Evolutionary conservation across 164 flowering plant species (phyloP).

Genomic region (Vitis amurensis): DNA sequence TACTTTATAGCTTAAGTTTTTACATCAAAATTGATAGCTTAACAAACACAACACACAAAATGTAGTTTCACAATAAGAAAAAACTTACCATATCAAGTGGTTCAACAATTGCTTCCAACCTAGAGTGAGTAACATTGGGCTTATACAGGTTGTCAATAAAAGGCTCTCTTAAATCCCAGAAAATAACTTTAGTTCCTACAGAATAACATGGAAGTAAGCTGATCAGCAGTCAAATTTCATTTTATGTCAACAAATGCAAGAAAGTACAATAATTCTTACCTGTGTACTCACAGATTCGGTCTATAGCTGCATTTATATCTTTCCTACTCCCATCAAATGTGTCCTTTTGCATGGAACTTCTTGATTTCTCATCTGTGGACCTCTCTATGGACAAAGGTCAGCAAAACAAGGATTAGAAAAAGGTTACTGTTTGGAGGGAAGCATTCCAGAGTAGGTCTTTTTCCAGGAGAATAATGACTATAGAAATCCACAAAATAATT

Average conservation of each 20-base stretch:
- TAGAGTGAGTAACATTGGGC: slow-evolving; percentile 74
- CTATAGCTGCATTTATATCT: slow-evolving; percentile 92
- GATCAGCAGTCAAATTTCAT: background rate
- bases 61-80: background rate
- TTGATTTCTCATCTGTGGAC: slow-evolving; percentile 47
- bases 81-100: slow-evolving; percentile 80
- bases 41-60: background rate
- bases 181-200: slow-evolving; percentile 88
- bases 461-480: background rate
- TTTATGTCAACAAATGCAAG: background rate
- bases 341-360: slow-evolving; percentile 52
- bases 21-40: no score
- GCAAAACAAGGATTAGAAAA: background rate
- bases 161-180: slow-evolving; percentile 91
- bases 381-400: slow-evolving; percentile 29
- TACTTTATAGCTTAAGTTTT: background rate
- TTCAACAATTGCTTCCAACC: slow-evolving; percentile 82
- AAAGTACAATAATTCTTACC: slow-evolving; percentile 39
- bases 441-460: background rate
- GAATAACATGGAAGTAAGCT: slow-evolving; percentile 8
- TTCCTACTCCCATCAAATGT: slow-evolving; percentile 88
- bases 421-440: background rate
- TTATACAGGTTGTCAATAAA: slow-evolving; percentile 82
- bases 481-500: background rate
- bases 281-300: slow-evolving; percentile 83